Evolutionary conservation across 306 rosid species (phyloP).

Genomic region (Hylodesmum podocarpum): DNA sequence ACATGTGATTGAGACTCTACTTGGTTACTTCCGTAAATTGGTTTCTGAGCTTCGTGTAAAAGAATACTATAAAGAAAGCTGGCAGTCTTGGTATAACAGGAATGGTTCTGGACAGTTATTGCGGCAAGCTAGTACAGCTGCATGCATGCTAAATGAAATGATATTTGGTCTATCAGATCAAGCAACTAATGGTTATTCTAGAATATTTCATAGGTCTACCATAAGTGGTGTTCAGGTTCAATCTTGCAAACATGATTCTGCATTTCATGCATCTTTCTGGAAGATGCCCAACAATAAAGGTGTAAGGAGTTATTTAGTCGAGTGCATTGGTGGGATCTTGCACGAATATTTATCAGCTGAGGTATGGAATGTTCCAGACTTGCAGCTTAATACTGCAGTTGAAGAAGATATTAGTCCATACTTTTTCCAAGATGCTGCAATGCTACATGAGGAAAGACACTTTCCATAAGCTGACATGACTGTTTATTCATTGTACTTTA

Average conservation of each 20-base stretch:
- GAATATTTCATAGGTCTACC: slow-evolving; percentile 57
- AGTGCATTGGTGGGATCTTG: slow-evolving; percentile 78
- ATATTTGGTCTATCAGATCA: slow-evolving; percentile 84
- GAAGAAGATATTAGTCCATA: slow-evolving; percentile 63
- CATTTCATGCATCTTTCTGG: slow-evolving; percentile 54
- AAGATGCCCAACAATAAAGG: slow-evolving; percentile 52
- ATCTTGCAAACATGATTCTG: slow-evolving; percentile 38
- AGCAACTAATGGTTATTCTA: slow-evolving; percentile 49
- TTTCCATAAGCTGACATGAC: slow-evolving; percentile 31
- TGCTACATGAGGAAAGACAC: slow-evolving; percentile 78
- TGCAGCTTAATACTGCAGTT: slow-evolving; percentile 47
- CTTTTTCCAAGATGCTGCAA: slow-evolving; percentile 71
- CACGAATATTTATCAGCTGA: slow-evolving; percentile 88
- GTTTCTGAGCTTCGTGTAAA: slow-evolving; percentile 71
- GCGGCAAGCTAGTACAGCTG: slow-evolving; percentile 94
- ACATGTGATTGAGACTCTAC: slow-evolving; percentile 63
- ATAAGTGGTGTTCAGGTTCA: slow-evolving; percentile 38
- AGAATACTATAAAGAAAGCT: slow-evolving; percentile 71
- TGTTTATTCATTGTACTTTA: slow-evolving; percentile 29
- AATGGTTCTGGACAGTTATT: slow-evolving; percentile 84
- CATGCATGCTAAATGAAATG: slow-evolving; percentile 88
- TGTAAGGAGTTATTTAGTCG: slow-evolving; percentile 58
- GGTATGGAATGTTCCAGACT: slow-evolving; percentile 76
- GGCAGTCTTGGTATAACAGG: slow-evolving; percentile 88
- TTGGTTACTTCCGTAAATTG: slow-evolving; percentile 74